Conservation (phyloP, 305 asterid genomes). For the Fraxinus velutina region DNA sequence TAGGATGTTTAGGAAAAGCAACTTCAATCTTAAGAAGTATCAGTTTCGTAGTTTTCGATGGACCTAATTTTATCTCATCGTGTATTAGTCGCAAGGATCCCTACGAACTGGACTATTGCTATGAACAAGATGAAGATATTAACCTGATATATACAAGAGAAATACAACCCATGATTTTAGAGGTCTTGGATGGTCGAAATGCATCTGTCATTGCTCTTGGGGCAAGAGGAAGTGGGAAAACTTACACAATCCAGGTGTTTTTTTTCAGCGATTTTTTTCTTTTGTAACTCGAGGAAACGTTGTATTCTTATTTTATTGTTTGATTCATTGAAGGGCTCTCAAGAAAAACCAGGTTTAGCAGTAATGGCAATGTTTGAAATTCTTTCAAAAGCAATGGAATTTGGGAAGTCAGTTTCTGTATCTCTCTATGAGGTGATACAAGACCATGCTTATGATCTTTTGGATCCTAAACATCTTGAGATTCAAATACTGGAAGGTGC, state of each 20-base stretch:
- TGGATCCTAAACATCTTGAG: constrained; percentile 47
- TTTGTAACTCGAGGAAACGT: not conserved
- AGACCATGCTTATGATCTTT: constrained; percentile 63
- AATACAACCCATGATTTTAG: constrained; percentile 49
- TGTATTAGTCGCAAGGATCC: constrained; percentile 46
- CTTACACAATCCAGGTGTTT: constrained; percentile 58
- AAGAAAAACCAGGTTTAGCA: constrained; percentile 64
- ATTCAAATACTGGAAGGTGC: constrained; percentile 65
- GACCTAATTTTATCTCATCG: constrained; percentile 16
- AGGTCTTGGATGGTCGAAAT: constrained; percentile 53
- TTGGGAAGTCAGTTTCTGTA: constrained; percentile 40
- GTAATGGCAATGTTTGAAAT: constrained; percentile 61
- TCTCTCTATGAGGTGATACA: constrained; percentile 62
- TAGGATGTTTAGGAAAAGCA: constrained; percentile 4
- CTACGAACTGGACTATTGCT: constrained; percentile 62
- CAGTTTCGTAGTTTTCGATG: not conserved
- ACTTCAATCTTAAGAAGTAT: not conserved
- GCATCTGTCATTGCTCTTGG: constrained; percentile 77
- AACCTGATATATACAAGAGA: constrained; percentile 53
- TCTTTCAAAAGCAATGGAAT: constrained; percentile 48
- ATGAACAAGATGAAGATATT: constrained; percentile 47
- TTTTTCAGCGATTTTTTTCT: not conserved
- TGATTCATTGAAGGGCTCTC: constrained; percentile 43
- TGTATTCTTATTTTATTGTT: constrained; percentile 4
- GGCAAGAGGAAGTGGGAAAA: constrained; percentile 83